Conservation (phyloP, 1,284 basidiomycete genomes). For the Puccinia coronata region DNA sequence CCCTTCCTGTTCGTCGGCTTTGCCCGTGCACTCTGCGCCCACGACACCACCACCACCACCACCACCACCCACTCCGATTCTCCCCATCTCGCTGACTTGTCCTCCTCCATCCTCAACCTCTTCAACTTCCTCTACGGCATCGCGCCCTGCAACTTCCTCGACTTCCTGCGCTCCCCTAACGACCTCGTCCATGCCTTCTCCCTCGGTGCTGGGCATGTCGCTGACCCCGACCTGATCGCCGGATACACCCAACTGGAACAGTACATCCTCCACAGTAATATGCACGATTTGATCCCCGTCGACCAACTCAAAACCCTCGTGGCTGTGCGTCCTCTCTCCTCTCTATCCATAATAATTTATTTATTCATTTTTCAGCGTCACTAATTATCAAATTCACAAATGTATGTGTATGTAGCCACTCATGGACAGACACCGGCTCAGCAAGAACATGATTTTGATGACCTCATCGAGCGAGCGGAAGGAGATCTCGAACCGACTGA, state of each 20-base stretch:
- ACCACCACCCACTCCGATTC: neutral
- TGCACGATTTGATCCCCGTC: neutral
- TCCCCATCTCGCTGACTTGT: neutral
- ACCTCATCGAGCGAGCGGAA: constrained; percentile 22
- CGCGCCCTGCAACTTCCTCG: constrained; percentile 29
- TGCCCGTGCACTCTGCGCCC: neutral
- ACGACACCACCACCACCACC: too few species aligned
- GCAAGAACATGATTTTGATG: neutral
- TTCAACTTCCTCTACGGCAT: constrained; percentile 24
- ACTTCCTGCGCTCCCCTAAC: constrained; percentile 1
- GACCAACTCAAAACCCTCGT: neutral
- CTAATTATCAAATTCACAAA: neutral
- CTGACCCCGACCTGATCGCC: neutral
- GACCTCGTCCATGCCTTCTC: constrained; percentile 11
- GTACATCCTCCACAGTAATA: too few species aligned
- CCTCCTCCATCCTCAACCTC: neutral
- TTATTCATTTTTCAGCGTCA: neutral
- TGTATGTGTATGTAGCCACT: too few species aligned
- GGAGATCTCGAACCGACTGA: constrained; percentile 28
- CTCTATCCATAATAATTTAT: too few species aligned
- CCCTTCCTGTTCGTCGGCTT: constrained; percentile 21
- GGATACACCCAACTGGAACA: neutral
- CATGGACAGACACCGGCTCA: constrained; percentile 16
- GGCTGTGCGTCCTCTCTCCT: neutral
- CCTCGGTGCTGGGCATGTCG: neutral